Base-by-base conservation (phyloP, 2,329 filamentous ascomycete species). In the Exophiala calicioides region DNA sequence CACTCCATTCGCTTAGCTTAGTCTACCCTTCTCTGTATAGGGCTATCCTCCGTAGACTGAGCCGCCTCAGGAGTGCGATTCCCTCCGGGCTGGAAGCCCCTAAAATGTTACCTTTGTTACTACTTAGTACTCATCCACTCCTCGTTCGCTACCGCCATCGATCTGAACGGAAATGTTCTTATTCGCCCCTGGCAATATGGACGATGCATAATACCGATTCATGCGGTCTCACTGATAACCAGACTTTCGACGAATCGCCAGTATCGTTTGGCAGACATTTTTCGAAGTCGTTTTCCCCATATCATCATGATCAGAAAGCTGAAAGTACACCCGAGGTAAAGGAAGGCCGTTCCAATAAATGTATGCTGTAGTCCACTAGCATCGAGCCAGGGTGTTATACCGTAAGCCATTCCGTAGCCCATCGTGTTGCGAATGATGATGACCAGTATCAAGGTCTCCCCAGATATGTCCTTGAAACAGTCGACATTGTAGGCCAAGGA, bases 401-500 rank as follows among this genome's bases (percentile, higher is more conserved):
- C 39, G 23, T 42, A 42, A n/a, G 20, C 18, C 6, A 43, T 35
- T 5, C n/a, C 44, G 24, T 31, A 76, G 18, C 63, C 66, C 69
- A 76, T 74, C 0, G 72, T 76, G 51, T 77, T 77, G 10, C 75
- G 62, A 8, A 73, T 61, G 2, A 78, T 55, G 24, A 78, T 77
- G 9, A 77, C 72, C 3, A 73, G 70, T 3, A 75, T 68, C 44
- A 77, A 69, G 1, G 73, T 71, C 56, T 78, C 74, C 0, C 74
- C 74, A 31, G 67, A 67, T 4, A 78, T 59, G 4, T 72, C 74
- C 30, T 71, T 69, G 52, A 76, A 78, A 21, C 65, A 68, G 52
- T 77, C 75, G 26, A 77, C 73, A 47, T 68, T 65, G 51, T 78
- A 77, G 10, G 66, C 64, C 27, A 76, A 60, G 2, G 66, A 64